Percentiles rank a stretch among this genome's conserved stretches.
Evolutionary conservation across 2,329 filamentous ascomycete genomes (phyloP).

Genomic region (Alternaria longipes): DNA sequence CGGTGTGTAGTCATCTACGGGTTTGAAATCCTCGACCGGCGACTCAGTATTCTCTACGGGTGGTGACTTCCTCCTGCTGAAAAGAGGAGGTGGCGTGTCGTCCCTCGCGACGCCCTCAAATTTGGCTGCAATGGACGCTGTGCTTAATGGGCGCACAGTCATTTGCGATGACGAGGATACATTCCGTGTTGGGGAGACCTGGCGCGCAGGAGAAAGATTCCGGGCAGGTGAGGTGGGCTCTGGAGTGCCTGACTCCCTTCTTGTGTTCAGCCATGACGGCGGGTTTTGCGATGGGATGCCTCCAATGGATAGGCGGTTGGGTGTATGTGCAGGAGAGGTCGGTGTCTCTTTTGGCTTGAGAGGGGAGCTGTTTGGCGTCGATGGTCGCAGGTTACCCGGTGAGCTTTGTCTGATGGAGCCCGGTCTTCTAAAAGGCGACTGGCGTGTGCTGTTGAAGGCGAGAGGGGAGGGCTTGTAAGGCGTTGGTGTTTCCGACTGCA

Average conservation of each 20-base stretch:
- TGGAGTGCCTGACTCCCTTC: constrained; percentile 37
- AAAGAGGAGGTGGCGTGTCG: constrained; percentile 37
- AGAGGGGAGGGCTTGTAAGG: constrained; percentile 55
- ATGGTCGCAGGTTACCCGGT: constrained; percentile 51
- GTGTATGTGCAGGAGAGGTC: constrained; percentile 38
- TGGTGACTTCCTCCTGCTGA: constrained; percentile 15
- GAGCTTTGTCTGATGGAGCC: constrained; percentile 52
- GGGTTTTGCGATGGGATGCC: constrained; percentile 48
- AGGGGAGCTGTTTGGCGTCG: constrained; percentile 54
- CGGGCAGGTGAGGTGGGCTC: constrained; percentile 46
- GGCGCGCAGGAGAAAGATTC: constrained; percentile 37
- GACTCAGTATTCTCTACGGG: constrained; percentile 9
- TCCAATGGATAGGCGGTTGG: constrained; percentile 43
- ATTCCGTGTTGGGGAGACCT: constrained; percentile 37
- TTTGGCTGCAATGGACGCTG: constrained; percentile 47
- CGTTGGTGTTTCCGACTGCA: constrained; percentile 46
- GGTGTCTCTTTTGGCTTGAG: constrained; percentile 48
- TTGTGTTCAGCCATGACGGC: constrained; percentile 49
- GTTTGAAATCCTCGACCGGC: constrained; percentile 7
- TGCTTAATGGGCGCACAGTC: constrained; percentile 38
- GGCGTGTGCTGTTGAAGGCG: constrained; percentile 56
- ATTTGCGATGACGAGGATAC: constrained; percentile 27
- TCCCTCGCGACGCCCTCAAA: constrained; percentile 48
- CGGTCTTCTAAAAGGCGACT: constrained; percentile 57
- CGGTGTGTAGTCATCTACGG: background rate